phyloP scores from a whole-genome alignment of 306 rosid species.

The Sicyos baderoa region DNA sequence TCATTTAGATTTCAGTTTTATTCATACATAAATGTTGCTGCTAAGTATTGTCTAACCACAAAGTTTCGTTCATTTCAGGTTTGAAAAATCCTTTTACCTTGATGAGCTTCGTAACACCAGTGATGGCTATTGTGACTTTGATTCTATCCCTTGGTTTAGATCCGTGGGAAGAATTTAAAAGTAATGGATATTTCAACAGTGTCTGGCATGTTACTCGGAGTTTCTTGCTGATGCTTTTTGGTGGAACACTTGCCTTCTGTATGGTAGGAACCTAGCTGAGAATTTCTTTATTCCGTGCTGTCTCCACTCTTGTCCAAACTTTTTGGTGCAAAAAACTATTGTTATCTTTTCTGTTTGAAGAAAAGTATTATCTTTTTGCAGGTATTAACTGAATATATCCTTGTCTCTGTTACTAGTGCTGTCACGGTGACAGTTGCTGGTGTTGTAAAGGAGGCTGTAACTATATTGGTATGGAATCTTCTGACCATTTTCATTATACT shows the following conservation, averaged over 20 bases:
- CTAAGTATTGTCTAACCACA: neutral
- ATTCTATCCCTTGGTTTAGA: slow-evolving; percentile 70
- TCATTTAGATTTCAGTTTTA: neutral
- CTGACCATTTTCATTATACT: slow-evolving; percentile 16
- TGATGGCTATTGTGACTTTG: slow-evolving; percentile 73
- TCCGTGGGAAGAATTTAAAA: slow-evolving; percentile 74
- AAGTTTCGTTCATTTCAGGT: slow-evolving; percentile 35
- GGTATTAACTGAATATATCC: slow-evolving; percentile 85
- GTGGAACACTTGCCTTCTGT: slow-evolving; percentile 85
- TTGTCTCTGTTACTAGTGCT: slow-evolving; percentile 93
- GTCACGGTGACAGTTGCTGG: slow-evolving; percentile 96
- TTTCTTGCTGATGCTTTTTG: slow-evolving; percentile 76
- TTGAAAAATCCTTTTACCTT: slow-evolving; percentile 81
- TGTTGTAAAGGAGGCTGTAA: slow-evolving; percentile 94
- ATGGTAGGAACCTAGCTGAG: slow-evolving; percentile 47
- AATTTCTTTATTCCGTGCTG: neutral
- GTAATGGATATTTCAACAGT: slow-evolving; percentile 63
- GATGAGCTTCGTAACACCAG: slow-evolving; percentile 93
- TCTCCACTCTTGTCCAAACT: neutral
- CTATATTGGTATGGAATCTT: slow-evolving; percentile 66
- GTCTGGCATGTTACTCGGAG: slow-evolving; percentile 64
- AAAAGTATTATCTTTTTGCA: slow-evolving; percentile 30
- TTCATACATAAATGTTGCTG: neutral
- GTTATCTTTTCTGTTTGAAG: slow-evolving; percentile 7
- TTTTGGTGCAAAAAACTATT: neutral